These are phyloP conservation scores for Calonectria naviculata DNA, from an alignment of 2,329 filamentous ascomycete species.

Conservation along the genomic window DNA sequence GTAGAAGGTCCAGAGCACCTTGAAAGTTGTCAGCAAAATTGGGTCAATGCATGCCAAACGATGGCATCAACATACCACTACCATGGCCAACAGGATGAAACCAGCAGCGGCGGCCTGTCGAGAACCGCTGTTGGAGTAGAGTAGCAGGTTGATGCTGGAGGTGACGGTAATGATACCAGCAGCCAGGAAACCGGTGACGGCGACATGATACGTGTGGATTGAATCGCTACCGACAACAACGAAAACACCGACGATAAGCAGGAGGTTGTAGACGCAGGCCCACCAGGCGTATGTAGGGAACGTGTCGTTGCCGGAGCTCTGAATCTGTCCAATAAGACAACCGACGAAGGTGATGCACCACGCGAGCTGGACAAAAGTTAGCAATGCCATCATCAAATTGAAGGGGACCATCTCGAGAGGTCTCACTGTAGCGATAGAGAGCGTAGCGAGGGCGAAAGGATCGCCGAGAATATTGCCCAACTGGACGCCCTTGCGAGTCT, in stretches of 20 bases:
- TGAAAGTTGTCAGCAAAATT: slow-evolving; percentile 23
- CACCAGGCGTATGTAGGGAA: slow-evolving; percentile 96
- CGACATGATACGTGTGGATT: slow-evolving; percentile 89
- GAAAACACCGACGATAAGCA: slow-evolving; percentile 82
- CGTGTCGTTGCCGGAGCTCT: slow-evolving; percentile 52
- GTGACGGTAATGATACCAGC: slow-evolving; percentile 87
- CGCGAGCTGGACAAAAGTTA: slow-evolving; percentile 74
- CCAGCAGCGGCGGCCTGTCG: slow-evolving; percentile 91
- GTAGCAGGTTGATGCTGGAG: slow-evolving; percentile 85
- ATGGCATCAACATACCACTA: slow-evolving; percentile 73
- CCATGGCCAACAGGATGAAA: slow-evolving; percentile 93
- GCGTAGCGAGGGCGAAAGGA: slow-evolving; percentile 93
- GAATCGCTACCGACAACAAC: slow-evolving; percentile 87
- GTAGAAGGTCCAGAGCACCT: slow-evolving; percentile 99
- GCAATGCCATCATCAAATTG: slow-evolving; percentile 3
- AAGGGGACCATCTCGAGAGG: slow-evolving; percentile 35
- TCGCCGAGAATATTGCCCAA: slow-evolving; percentile 94
- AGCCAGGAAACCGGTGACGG: slow-evolving; percentile 87
- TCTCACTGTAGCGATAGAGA: slow-evolving; percentile 89
- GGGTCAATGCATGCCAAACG: not conserved
- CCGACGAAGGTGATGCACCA: slow-evolving; percentile 94
- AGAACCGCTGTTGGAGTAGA: slow-evolving; percentile 79
- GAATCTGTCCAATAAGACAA: slow-evolving; percentile 78
- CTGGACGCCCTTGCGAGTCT: slow-evolving; percentile 72
- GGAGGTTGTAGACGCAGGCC: slow-evolving; percentile 86